Evolutionary conservation across 176 grass and related monocot genomes (phyloP), one percentile per base, ranked within the genome.

Genomic region (Bothriochloa decipiens): DNA sequence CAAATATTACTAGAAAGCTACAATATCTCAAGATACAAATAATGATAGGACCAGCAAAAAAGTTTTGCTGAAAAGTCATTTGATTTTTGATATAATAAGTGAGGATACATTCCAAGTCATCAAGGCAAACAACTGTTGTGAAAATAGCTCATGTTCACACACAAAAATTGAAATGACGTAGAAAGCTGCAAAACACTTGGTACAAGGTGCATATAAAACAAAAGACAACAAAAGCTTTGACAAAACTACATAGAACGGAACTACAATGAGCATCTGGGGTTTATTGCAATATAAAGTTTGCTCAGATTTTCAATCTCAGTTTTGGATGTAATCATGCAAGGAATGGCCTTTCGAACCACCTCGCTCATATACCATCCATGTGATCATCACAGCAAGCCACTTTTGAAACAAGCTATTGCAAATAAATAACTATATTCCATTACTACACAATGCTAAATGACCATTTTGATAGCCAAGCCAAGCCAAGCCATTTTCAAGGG

Each of bases 271-370:
- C 6, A 11, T 35, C 3, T 3, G 55, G 20, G 55, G 2, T 58
- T 18, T 53, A 32, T 25, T 69, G 16, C 6, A 28, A 52, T 68
- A 81, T 35, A 68, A 68, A 71, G 49, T 71, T 41, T 58, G 66
- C 15, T 70, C 79, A 82, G 47, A 37, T 55, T 35, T 40, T n/a
- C 47, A 55, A 36, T 82, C 15, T 42, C 14, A 42, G 50, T 71
- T 82, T 5, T 61, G 72, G 63, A 63, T 82, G 53, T 71, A 83
- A 87, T 87, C 72, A 77, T 11, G 23, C 26, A 60, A 76, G 27
- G n/a, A 82, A 68, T 45, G 62, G 10, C 13, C 14, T 25, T 76
- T 46, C 0, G 76, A 80, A 16, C 55, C 41, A 75, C 23, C 73
- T 35, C 7, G 0, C 68, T 86, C 57, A 87, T 35, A 87, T 81